These are phyloP conservation scores for Lactifluus hygrophoroides DNA, from an alignment of 768 basidiomycete species.

Conservation along the genomic window DNA sequence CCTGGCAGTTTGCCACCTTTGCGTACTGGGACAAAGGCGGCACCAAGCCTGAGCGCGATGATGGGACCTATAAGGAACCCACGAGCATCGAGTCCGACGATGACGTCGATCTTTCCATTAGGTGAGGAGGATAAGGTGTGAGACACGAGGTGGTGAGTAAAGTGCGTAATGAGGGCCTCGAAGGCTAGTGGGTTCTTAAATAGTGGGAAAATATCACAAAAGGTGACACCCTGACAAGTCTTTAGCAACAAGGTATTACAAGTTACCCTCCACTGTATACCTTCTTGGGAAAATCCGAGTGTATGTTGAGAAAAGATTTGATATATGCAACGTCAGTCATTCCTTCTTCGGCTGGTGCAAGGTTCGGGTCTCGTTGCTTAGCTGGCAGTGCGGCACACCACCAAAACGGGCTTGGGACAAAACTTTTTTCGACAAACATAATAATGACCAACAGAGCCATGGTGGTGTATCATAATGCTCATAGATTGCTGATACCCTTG, in stretches of 20 bases:
- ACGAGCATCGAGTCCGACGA: slow-evolving; percentile 92
- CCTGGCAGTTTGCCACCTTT: slow-evolving; percentile 96
- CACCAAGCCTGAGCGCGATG: slow-evolving; percentile 82
- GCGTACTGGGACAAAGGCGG: slow-evolving; percentile 92
- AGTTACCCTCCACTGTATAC: slow-evolving; percentile 32
- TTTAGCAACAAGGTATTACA: neutral
- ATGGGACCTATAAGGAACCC: slow-evolving; percentile 94
- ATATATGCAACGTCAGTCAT: slow-evolving; percentile 78
- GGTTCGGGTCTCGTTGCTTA: neutral
- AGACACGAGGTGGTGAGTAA: slow-evolving; percentile 78
- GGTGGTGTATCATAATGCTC: slow-evolving; percentile 24
- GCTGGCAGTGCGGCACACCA: neutral
- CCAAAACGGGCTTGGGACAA: neutral
- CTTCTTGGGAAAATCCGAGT: slow-evolving; percentile 87
- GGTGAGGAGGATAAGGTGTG: slow-evolving; percentile 55
- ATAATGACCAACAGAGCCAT: neutral
- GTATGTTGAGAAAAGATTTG: slow-evolving; percentile 46
- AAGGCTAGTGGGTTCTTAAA: slow-evolving; percentile 79
- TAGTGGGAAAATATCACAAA: slow-evolving; percentile 93
- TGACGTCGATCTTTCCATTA: slow-evolving; percentile 71
- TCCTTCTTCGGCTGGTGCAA: neutral
- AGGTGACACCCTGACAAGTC: slow-evolving; percentile 64
- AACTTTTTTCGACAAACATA: neutral
- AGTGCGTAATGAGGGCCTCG: slow-evolving; percentile 85
- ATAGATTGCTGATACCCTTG: slow-evolving; percentile 34